Evolutionary conservation across 169 alveolate species (phyloP).

Genomic region (Cytauxzoon felis): DNA sequence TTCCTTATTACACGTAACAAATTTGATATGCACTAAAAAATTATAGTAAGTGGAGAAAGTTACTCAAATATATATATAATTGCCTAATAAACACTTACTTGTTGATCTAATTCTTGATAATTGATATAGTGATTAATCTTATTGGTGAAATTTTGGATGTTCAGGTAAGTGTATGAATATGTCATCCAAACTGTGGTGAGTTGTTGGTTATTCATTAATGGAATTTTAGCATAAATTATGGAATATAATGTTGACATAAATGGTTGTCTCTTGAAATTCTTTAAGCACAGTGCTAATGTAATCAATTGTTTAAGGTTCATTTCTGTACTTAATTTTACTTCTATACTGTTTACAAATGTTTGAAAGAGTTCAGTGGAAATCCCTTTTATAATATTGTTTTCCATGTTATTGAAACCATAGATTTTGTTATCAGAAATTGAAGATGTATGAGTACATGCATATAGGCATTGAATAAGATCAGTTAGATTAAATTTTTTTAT

Average conservation of each 20-base stretch:
- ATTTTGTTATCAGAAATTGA: too few species aligned
- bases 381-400: too few species aligned
- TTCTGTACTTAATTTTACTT: conserved; percentile 1
- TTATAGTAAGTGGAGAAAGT: neutral
- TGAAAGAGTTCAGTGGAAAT: neutral
- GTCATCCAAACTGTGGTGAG: conserved; percentile 1
- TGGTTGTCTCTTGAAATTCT: conserved; percentile 2
- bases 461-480: neutral
- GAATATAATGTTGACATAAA: conserved; percentile 3
- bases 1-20: neutral
- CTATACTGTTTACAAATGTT: neutral
- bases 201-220: conserved; percentile 8
- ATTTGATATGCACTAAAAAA: neutral
- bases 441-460: too few species aligned
- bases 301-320: neutral
- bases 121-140: conserved; percentile 7
- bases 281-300: neutral
- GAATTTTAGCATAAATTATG: neutral
- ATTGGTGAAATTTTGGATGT: neutral
- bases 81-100: neutral
- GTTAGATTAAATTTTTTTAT: neutral
- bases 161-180: conserved; percentile 1
- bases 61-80: neutral
- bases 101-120: neutral
- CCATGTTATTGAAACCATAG: too few species aligned